A percentile compares a stretch with the other conserved stretches of the same genome.
Conservation (phyloP, 1,284 basidiomycete species). For the Austroboletus novae-zelandiae region DNA sequence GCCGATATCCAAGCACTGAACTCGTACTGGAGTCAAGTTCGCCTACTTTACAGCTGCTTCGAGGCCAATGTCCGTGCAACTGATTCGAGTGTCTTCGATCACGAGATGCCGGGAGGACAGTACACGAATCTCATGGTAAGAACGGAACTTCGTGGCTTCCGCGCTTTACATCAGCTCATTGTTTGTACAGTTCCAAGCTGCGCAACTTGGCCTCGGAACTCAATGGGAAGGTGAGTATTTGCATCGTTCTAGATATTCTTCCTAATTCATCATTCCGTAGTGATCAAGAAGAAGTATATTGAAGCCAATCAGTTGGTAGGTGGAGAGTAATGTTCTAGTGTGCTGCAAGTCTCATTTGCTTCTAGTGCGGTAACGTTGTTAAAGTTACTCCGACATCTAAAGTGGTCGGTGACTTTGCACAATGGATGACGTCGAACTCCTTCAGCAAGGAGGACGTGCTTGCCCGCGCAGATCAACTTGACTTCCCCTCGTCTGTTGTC, state of each 20-base stretch:
- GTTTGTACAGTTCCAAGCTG: conserved; percentile 86
- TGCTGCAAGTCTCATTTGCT: conserved; percentile 16
- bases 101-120: conserved; percentile 99
- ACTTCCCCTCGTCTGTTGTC: conserved; percentile 96
- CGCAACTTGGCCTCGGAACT: conserved; percentile 94
- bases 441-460: conserved; percentile 86
- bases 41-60: conserved; percentile 94
- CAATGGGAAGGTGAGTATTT: conserved; percentile 80
- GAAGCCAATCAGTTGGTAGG: conserved; percentile 89
- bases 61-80: conserved; percentile 98
- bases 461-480: conserved; percentile 83
- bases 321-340: conserved; percentile 15
- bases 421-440: conserved; percentile 98
- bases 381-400: conserved; percentile 99
- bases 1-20: conserved; percentile 98
- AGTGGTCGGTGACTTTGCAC: conserved; percentile 98
- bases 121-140: conserved; percentile 92
- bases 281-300: conserved; percentile 99
- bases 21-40: conserved; percentile 98
- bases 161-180: conserved; percentile 18
- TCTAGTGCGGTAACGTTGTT: conserved; percentile 93
- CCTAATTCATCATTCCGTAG: conserved; percentile 39
- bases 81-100: conserved; percentile 96
- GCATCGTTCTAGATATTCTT: conserved; percentile 6
- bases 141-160: conserved; percentile 9